Percentiles rank a stretch among this genome's conserved stretches.
phyloP scores from a whole-genome alignment of 2,329 filamentous ascomycete species.

The Eutypella sp. region DNA sequence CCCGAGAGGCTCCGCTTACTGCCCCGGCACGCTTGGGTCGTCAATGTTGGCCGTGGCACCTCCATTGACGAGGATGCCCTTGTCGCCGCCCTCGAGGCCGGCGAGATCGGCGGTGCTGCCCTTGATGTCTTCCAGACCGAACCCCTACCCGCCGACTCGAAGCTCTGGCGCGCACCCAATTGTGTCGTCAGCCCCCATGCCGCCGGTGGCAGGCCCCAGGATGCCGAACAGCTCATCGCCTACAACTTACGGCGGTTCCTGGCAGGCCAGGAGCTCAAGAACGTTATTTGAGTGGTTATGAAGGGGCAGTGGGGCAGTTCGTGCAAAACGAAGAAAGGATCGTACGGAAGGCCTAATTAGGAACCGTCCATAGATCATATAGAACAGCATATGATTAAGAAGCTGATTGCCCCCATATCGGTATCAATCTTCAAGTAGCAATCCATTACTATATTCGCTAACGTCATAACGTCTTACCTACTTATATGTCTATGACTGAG shows the following conservation, averaged over 20 bases:
- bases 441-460: too few species aligned
- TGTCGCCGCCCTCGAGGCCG: constrained; percentile 37
- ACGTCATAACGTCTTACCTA: too few species aligned
- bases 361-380: too few species aligned
- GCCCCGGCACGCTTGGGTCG: constrained; percentile 53
- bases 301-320: neutral
- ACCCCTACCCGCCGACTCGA: constrained; percentile 32
- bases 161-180: constrained; percentile 48
- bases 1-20: constrained; percentile 47
- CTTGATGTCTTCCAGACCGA: constrained; percentile 42
- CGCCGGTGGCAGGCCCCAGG: constrained; percentile 57
- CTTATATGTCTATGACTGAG: too few species aligned
- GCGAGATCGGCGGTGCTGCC: constrained; percentile 42
- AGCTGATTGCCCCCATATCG: too few species aligned
- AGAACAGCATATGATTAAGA: too few species aligned
- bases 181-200: constrained; percentile 52
- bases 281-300: constrained; percentile 33
- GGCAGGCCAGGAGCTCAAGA: constrained; percentile 55
- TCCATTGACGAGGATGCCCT: constrained; percentile 46
- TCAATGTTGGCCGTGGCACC: constrained; percentile 48
- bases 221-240: constrained; percentile 53
- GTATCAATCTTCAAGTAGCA: too few species aligned
- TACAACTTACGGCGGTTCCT: constrained; percentile 56
- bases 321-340: neutral
- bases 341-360: too few species aligned